A percentile compares a stretch with the other conserved stretches of the same genome.
Conservation (phyloP, 2,329 filamentous ascomycete species). For the Simplicillium sp. region DNA sequence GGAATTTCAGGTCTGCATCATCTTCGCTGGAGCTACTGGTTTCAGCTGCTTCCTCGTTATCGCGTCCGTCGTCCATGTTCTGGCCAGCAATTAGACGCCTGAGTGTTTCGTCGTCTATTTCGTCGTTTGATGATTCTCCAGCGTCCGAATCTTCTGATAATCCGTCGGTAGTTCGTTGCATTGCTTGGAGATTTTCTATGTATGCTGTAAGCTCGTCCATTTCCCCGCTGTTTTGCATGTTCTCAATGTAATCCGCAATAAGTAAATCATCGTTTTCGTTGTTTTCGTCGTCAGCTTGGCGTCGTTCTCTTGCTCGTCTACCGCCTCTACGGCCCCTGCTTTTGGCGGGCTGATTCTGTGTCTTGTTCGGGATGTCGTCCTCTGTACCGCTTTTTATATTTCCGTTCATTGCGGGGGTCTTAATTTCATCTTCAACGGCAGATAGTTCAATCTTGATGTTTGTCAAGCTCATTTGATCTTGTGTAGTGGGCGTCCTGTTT, state of each 20-base stretch:
- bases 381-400: too few relatives aligned
- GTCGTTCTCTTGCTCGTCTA: conserved; percentile 8
- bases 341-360: too few relatives aligned
- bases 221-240: conserved; percentile 43
- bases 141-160: too few relatives aligned
- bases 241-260: conserved; percentile 62
- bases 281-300: conserved; percentile 17
- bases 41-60: neutral
- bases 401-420: too few relatives aligned
- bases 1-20: too few relatives aligned
- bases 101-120: conserved; percentile 16
- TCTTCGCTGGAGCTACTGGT: too few relatives aligned
- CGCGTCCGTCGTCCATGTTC: conserved; percentile 1
- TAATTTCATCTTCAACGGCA: conserved; percentile 14
- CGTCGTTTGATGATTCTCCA: conserved; percentile 8
- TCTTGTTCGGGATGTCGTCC: too few relatives aligned
- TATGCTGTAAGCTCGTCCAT: conserved; percentile 54
- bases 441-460: conserved; percentile 23
- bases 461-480: conserved; percentile 10
- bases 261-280: conserved; percentile 47
- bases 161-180: conserved; percentile 27
- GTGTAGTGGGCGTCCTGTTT: neutral
- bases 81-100: conserved; percentile 15
- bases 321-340: conserved; percentile 1
- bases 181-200: conserved; percentile 23